These are phyloP conservation scores for Amanita jacksonii DNA, from an alignment of 768 basidiomycete species.

Conservation along the genomic window DNA sequence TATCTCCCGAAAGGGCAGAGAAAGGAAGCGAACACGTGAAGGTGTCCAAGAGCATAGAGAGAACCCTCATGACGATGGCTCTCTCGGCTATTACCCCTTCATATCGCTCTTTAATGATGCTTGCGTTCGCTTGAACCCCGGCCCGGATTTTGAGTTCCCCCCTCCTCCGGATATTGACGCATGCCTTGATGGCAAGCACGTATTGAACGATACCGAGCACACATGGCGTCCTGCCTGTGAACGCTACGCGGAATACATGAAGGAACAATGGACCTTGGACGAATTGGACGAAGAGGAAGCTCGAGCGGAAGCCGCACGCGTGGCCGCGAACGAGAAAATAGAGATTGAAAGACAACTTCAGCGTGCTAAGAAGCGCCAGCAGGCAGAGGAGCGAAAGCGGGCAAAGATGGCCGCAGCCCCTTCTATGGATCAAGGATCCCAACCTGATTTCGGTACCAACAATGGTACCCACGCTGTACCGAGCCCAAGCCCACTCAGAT, in stretches of 20 bases:
- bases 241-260: conserved; percentile 77
- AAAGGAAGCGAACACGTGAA: conserved; percentile 52
- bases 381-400: conserved; percentile 38
- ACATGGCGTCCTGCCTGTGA: conserved; percentile 79
- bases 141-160: conserved; percentile 75
- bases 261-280: conserved; percentile 74
- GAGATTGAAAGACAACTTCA: conserved; percentile 44
- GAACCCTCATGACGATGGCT: conserved; percentile 89
- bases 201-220: conserved; percentile 22
- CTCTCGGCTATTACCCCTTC: conserved; percentile 92
- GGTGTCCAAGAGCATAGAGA: conserved; percentile 69
- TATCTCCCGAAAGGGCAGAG: conserved; percentile 53
- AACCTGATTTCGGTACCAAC: neutral
- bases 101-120: conserved; percentile 91
- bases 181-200: conserved; percentile 31
- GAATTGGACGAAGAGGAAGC: conserved; percentile 68
- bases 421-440: no score
- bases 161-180: conserved; percentile 75
- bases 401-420: conserved; percentile 11
- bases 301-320: conserved; percentile 29
- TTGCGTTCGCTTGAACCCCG: conserved; percentile 75
- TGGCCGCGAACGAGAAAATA: conserved; percentile 28
- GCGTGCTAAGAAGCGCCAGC: conserved; percentile 38
- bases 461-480: conserved; percentile 18
- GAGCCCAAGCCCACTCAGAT: conserved; percentile 34